phyloP scores from a whole-genome alignment of 441 rosid species.

The Erodium moschatum region DNA sequence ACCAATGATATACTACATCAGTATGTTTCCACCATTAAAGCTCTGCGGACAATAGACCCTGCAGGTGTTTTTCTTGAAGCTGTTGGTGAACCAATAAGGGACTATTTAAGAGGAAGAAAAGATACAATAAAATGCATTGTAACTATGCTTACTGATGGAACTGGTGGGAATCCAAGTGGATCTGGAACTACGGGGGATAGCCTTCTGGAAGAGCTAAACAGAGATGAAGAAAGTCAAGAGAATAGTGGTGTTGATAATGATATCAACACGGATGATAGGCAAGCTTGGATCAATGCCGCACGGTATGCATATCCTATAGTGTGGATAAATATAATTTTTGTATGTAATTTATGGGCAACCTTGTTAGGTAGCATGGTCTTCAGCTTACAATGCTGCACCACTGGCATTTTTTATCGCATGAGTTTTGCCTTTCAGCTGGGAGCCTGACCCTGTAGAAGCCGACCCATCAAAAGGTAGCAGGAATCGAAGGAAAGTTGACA shows the following conservation, averaged over 20 bases:
- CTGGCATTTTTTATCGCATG: slow-evolving; percentile 18
- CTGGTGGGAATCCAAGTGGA: slow-evolving; percentile 69
- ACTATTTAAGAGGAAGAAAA: slow-evolving; percentile 80
- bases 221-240: slow-evolving; percentile 68
- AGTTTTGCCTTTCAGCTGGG: slow-evolving; percentile 59
- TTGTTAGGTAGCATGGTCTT: neutral
- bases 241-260: slow-evolving; percentile 58
- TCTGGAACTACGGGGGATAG: slow-evolving; percentile 83
- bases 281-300: slow-evolving; percentile 72
- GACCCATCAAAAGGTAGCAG: slow-evolving; percentile 80
- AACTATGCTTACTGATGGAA: slow-evolving; percentile 96
- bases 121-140: slow-evolving; percentile 94
- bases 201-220: slow-evolving; percentile 93
- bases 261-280: slow-evolving; percentile 75
- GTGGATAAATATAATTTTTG: slow-evolving; percentile 5
- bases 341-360: neutral
- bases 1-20: slow-evolving; percentile 98
- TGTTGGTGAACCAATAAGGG: slow-evolving; percentile 94
- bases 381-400: slow-evolving; percentile 10
- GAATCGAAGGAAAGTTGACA: slow-evolving; percentile 76
- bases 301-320: slow-evolving; percentile 31
- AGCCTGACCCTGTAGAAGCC: slow-evolving; percentile 90
- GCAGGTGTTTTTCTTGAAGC: slow-evolving; percentile 93
- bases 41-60: slow-evolving; percentile 86
- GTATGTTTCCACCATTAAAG: slow-evolving; percentile 91